A percentile compares a stretch with the other conserved stretches of the same genome.
These are phyloP conservation scores for Santalum album DNA, from an alignment of 164 flowering plant species.

Conservation along the genomic window DNA sequence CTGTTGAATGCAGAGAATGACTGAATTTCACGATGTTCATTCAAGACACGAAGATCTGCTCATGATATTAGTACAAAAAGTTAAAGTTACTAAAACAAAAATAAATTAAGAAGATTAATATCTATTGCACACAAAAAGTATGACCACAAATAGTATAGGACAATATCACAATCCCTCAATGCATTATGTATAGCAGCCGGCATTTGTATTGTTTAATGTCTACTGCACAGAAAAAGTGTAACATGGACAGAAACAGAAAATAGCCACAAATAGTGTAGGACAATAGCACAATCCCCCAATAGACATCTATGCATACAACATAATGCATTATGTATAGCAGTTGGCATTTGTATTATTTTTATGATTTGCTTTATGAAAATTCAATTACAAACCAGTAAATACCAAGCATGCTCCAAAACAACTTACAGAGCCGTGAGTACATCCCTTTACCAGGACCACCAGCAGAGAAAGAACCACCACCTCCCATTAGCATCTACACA, in stretches of 20 bases:
- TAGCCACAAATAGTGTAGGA: too few relatives aligned
- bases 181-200: too few relatives aligned
- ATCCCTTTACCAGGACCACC: neutral
- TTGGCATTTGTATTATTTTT: too few relatives aligned
- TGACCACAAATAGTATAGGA: too few relatives aligned
- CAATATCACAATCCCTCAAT: too few relatives aligned
- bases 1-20: constrained; percentile 75
- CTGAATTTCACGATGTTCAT: constrained; percentile 19
- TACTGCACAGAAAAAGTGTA: too few relatives aligned
- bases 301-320: too few relatives aligned
- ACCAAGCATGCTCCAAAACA: neutral
- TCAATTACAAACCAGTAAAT: neutral
- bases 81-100: neutral
- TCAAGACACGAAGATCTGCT: constrained; percentile 28
- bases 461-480: constrained; percentile 48
- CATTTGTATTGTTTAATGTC: too few relatives aligned
- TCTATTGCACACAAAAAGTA: neutral
- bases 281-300: too few relatives aligned
- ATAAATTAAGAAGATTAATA: neutral
- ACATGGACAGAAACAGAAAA: too few relatives aligned
- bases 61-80: neutral
- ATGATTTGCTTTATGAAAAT: neutral
- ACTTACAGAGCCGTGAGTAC: constrained; percentile 37
- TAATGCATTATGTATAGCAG: too few relatives aligned
- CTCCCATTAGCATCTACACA: constrained; percentile 82